Conservation (phyloP, 345 rosid genomes). For the Capsella bursapastoris region DNA sequence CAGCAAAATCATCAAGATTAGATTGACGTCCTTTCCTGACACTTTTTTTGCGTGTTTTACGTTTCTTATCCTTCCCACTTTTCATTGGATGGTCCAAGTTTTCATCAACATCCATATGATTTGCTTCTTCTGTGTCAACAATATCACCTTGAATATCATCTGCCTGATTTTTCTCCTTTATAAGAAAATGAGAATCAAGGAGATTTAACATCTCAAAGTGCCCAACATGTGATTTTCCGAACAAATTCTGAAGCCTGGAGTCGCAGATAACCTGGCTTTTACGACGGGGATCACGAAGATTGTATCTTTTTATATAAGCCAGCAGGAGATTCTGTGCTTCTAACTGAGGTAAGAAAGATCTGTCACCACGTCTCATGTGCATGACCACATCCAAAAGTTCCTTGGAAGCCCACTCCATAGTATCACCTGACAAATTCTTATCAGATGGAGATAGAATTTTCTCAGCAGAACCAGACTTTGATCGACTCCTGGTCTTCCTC, state of each 20-base stretch:
- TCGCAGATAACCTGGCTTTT: constrained; percentile 97
- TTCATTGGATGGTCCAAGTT: constrained; percentile 61
- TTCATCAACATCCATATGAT: constrained; percentile 75
- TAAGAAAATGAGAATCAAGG: constrained; percentile 90
- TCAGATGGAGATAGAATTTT: constrained; percentile 45
- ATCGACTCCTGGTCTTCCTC: constrained; percentile 73
- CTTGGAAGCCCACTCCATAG: constrained; percentile 87
- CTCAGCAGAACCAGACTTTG: constrained; percentile 57
- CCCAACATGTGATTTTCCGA: constrained; percentile 95
- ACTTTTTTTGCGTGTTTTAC: constrained; percentile 75
- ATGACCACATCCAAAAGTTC: constrained; percentile 91
- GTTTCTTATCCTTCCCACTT: constrained; percentile 74
- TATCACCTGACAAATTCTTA: constrained; percentile 51
- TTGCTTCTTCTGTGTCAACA: constrained; percentile 74
- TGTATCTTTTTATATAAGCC: constrained; percentile 86
- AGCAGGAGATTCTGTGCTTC: constrained; percentile 86
- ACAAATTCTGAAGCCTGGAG: constrained; percentile 80
- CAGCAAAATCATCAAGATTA: constrained; percentile 93
- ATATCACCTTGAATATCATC: constrained; percentile 71
- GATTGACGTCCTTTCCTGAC: constrained; percentile 76
- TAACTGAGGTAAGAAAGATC: constrained; percentile 72
- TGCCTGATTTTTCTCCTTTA: constrained; percentile 73
- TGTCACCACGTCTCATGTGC: constrained; percentile 94
- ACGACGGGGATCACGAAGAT: constrained; percentile 95
- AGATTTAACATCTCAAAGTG: constrained; percentile 99